Base-by-base conservation (phyloP, 495 filamentous ascomycete species). In the Achaetomiella virescens region DNA sequence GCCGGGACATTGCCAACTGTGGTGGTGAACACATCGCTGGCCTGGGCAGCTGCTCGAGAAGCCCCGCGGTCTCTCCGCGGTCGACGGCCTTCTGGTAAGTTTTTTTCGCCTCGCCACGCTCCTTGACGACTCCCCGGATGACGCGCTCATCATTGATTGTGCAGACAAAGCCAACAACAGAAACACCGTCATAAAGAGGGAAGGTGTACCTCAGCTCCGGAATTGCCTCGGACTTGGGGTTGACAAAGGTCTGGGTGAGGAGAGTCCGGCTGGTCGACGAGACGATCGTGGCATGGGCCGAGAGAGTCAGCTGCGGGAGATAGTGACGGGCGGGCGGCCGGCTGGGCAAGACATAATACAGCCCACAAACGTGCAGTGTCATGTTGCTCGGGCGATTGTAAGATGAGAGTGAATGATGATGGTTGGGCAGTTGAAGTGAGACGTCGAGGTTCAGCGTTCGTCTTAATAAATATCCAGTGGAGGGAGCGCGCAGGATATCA, bases 141-240 rank as follows among this genome's bases (percentile, higher is more conserved):
- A 68, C 61, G 43, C 70, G 65, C 36, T 75, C 68, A 36, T 71
- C 73, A 55, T 67, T 65, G 50, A 88, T 70, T 12, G 71, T 73
- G 59, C 81, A 84, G 1, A 71, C 75, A 54, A 88, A 89, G 24
- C 70, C 73, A 12, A 84, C 81, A 5, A 89, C 81, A 18, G 81
- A 82, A 2, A 85, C 79, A 20, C 83, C 83, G 61, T 85, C 81
- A 61, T 83, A 86, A 3, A 88, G 72, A 0, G 86, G 86, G 58
- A 89, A 88, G 2, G 75, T 76, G 66, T 90, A 89, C 20, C 68
- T 66, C 49, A 81, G 74, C 27, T 74, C 62, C 51, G 85, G 17
- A 61, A 64, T 66, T 1, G 31, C 33, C 1, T 75, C 65, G 1
- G 58, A 46, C 10, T 54, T 33, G 0, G 81, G 74, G 57, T 84